Conservation (phyloP, 169 alveolate genomes). For the Ichthyophthirius multifiliis region DNA sequence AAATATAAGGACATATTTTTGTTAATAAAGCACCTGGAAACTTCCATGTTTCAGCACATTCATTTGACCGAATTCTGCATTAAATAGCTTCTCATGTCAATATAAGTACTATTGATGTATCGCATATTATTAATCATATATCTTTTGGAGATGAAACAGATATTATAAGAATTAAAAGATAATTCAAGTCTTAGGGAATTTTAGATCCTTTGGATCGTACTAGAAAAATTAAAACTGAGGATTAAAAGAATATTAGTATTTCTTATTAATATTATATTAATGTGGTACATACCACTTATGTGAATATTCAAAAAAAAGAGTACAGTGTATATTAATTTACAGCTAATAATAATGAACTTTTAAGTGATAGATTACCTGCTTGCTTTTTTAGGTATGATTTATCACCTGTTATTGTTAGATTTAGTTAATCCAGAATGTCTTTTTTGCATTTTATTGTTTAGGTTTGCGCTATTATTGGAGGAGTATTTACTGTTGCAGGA, state of each 20-base stretch:
- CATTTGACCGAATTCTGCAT: slow-evolving; percentile 48
- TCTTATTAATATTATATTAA: slow-evolving; percentile 63
- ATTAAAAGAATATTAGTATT: slow-evolving; percentile 38
- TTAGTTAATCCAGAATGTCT: slow-evolving; percentile 24
- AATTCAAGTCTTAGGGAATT: slow-evolving; percentile 48
- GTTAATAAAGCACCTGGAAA: slow-evolving; percentile 84
- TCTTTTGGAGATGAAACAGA: slow-evolving; percentile 76
- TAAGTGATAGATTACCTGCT: slow-evolving; percentile 62
- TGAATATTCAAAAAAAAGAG: slow-evolving; percentile 29
- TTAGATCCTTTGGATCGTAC: slow-evolving; percentile 70
- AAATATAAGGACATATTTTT: slow-evolving; percentile 67
- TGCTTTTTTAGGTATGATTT: slow-evolving; percentile 79
- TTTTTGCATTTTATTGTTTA: slow-evolving; percentile 69
- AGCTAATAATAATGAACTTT: slow-evolving; percentile 55
- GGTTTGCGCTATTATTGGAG: slow-evolving; percentile 85
- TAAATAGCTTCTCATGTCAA: slow-evolving; percentile 37
- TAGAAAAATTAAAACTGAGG: slow-evolving; percentile 1
- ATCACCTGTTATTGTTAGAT: slow-evolving; percentile 76
- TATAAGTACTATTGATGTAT: slow-evolving; percentile 56
- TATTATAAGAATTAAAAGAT: slow-evolving; percentile 42
- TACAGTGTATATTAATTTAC: slow-evolving; percentile 74
- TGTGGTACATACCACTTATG: slow-evolving; percentile 65
- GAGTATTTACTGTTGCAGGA: slow-evolving; percentile 81
- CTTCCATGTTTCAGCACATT: slow-evolving; percentile 82
- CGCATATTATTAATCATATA: slow-evolving; percentile 76